Evolutionary conservation across 1,284 basidiomycete species (phyloP).

Genomic region (Cutaneotrichosporon mucoides): DNA sequence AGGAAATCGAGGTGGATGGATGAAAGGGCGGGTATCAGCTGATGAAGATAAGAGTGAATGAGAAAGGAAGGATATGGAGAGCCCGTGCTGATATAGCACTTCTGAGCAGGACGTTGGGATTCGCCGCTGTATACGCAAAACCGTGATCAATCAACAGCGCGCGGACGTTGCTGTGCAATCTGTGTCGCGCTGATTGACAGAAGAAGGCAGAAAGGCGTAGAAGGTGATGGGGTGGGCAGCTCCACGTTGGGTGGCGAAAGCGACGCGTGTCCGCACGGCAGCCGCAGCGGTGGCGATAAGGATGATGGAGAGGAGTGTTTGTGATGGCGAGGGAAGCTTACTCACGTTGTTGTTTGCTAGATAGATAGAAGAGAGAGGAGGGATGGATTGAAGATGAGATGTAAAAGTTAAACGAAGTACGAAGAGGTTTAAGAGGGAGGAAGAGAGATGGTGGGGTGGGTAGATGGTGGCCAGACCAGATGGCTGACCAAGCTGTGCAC

Average conservation of each 20-base stretch:
- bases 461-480: background rate
- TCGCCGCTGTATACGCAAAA: background rate
- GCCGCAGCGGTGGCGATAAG: background rate
- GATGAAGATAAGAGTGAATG: background rate
- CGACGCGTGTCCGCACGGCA: background rate
- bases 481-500: background rate
- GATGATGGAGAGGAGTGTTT: background rate
- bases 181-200: background rate
- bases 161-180: background rate
- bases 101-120: background rate
- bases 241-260: conserved; percentile 6
- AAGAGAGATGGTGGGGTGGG: background rate
- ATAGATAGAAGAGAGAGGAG: background rate
- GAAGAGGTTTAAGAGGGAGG: background rate
- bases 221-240: background rate
- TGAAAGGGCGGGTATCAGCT: background rate
- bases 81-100: background rate
- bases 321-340: background rate
- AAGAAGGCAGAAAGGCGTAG: background rate
- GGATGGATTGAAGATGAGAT: background rate
- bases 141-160: background rate
- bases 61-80: background rate
- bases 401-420: background rate
- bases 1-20: conserved; percentile 1
- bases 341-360: background rate